These are phyloP conservation scores for Fusarium sp. DNA, from an alignment of 2,329 filamentous ascomycete genomes.

Conservation along the genomic window DNA sequence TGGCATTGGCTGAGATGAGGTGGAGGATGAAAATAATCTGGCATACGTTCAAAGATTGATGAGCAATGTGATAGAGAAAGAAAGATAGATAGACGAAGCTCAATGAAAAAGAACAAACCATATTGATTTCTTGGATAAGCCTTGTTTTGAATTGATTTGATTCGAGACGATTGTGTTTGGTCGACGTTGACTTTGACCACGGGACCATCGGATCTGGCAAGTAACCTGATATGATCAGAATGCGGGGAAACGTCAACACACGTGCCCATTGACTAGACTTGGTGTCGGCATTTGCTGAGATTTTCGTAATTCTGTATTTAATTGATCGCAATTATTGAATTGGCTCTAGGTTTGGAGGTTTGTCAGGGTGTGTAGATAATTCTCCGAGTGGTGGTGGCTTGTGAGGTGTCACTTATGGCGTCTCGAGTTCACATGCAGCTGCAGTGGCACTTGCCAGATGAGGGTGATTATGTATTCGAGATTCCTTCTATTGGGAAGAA, in stretches of 20 bases:
- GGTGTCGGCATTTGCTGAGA: background rate
- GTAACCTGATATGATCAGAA: constrained; percentile 12
- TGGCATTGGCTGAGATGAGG: constrained; percentile 8
- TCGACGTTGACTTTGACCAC: background rate
- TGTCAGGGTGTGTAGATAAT: background rate
- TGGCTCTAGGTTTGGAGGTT: background rate
- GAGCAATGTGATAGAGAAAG: constrained; percentile 29
- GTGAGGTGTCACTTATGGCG: too few relatives aligned
- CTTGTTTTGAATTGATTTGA: background rate
- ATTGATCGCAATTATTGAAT: background rate
- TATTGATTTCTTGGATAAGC: constrained; percentile 10
- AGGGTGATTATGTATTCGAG: fast-evolving
- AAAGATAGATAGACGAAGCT: constrained; percentile 23
- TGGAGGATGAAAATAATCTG: constrained; percentile 25
- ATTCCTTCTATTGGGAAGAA: background rate
- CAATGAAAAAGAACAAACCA: constrained; percentile 28
- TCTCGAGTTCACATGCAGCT: background rate
- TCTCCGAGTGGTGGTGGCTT: background rate
- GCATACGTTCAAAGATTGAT: constrained; percentile 22
- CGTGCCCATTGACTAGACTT: constrained; percentile 14
- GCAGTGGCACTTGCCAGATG: background rate
- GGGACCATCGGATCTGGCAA: constrained; percentile 18
- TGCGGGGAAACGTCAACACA: constrained; percentile 30
- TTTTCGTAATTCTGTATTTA: constrained; percentile 12
- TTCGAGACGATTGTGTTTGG: constrained; percentile 5